Conservation (phyloP, 768 basidiomycete genomes). For the Xerocomus brunneocitrinus region DNA sequence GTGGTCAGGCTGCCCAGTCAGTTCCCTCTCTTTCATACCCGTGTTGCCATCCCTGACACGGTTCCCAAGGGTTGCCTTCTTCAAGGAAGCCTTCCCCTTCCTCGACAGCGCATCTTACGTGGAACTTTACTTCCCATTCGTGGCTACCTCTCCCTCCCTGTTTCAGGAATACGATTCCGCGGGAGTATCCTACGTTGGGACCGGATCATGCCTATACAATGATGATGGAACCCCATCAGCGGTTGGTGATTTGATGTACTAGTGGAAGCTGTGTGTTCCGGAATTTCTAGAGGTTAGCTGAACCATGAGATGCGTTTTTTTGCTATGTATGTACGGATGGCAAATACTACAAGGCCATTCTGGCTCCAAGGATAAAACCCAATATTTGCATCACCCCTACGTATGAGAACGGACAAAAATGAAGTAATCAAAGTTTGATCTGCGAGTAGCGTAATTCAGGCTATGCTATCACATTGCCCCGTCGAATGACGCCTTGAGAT, state of each 20-base stretch:
- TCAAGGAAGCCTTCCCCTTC: slow-evolving; percentile 32
- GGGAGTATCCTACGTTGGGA: slow-evolving; percentile 19
- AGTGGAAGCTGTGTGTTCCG: not conserved
- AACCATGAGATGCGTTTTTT: not conserved
- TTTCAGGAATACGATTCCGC: slow-evolving; percentile 15
- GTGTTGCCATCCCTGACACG: not conserved
- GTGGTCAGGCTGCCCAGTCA: slow-evolving; percentile 29
- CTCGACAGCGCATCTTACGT: slow-evolving; percentile 31
- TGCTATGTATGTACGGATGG: not conserved
- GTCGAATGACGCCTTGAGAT: too few relatives aligned
- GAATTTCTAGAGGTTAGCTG: not conserved
- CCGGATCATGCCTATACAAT: slow-evolving; percentile 32
- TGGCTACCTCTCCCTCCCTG: slow-evolving; percentile 31
- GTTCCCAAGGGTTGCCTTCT: slow-evolving; percentile 27
- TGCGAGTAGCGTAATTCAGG: too few relatives aligned
- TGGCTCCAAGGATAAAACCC: not conserved
- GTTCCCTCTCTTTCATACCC: not conserved
- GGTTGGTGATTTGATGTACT: slow-evolving; percentile 24
- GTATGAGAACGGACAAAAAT: too few relatives aligned
- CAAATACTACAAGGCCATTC: not conserved
- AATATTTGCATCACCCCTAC: not conserved
- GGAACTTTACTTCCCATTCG: slow-evolving; percentile 35
- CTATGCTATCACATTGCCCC: too few relatives aligned
- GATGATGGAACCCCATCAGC: slow-evolving; percentile 25
- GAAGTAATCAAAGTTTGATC: too few relatives aligned